Base-by-base conservation (phyloP, 1,284 basidiomycete genomes). In the Moniliella sp. region DNA sequence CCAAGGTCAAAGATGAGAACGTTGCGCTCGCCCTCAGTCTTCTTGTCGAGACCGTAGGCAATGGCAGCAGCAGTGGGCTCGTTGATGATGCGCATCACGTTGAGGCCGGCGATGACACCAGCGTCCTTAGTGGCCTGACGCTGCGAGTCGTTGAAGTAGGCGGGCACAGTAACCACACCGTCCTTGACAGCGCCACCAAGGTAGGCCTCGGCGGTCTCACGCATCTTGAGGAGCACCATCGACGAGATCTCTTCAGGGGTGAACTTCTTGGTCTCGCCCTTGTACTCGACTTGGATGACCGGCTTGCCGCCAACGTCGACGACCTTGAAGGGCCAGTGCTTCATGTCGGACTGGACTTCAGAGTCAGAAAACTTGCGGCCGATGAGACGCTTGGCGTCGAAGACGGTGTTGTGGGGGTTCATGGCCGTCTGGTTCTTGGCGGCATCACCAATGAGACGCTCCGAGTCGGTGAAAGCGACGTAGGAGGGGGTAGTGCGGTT, bases 1-100 rank as follows among this genome's bases (percentile, higher is more conserved):
- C 86, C 86, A 37, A 93, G 77, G 68, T 94, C 86, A 67, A 88
- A 94, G 60, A 94, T 83, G 53, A 93, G 84, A 64, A 94, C 86
- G 61, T 83, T 79, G 29, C 78, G 77, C 66, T 94, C 86, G 43
- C 78, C 76, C 62, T 80, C 78, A 21, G 16, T 18, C 45, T 65
- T 65, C 72, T 91, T 84, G 74, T 93, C 88, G 33, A 97, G 77
- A 69, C 88, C 88, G 65, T 94, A 94, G 48, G 88, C 86, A 64
- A 84, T 83, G 29, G 69, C 69, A 43, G 88, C 86, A 32, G 88
- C 86, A 32, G 88, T 94, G 33, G 88, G 88, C 66, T 97, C 88
- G 67, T 94, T 94, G 67, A 97, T 84, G 64, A 94, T 93, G 67
- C 86, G 82, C 54, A 93, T 76, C 39, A 94, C 81, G 46, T 77